A percentile compares a stretch with the other conserved stretches of the same genome.
phyloP scores from a whole-genome alignment of 768 basidiomycete genomes.

The Hygrocybe punicea region DNA sequence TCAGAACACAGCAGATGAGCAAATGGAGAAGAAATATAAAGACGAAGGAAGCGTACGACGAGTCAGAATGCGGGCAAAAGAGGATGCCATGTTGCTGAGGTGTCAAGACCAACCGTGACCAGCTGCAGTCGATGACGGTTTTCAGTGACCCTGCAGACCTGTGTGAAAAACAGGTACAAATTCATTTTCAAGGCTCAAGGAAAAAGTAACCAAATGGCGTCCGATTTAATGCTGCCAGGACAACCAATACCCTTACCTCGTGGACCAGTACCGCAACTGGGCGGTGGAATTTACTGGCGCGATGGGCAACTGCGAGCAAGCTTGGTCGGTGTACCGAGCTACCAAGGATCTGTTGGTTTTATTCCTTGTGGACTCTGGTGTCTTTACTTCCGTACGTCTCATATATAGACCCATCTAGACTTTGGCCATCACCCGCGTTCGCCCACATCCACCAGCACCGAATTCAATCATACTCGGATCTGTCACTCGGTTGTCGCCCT shows the following conservation, averaged over 20 bases:
- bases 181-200: constrained; percentile 8
- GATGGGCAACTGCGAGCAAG: constrained; percentile 66
- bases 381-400: constrained; percentile 22
- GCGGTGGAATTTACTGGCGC: constrained; percentile 62
- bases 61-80: constrained; percentile 60
- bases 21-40: not conserved
- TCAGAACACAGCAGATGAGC: not conserved
- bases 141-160: constrained; percentile 36
- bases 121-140: constrained; percentile 22
- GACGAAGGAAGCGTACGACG: constrained; percentile 50
- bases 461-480: constrained; percentile 79
- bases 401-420: constrained; percentile 50
- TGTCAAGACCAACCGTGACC: constrained; percentile 24
- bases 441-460: constrained; percentile 69
- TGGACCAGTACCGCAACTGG: constrained; percentile 55
- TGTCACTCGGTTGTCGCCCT: constrained; percentile 76
- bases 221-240: constrained; percentile 59
- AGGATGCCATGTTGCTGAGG: constrained; percentile 50
- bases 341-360: constrained; percentile 65
- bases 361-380: constrained; percentile 16
- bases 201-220: constrained; percentile 15
- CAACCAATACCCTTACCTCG: constrained; percentile 64
- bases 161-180: constrained; percentile 27
- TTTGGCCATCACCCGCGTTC: constrained; percentile 58
- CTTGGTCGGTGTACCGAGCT: constrained; percentile 59